Conservation (phyloP, 768 basidiomycete species). For the Russula sp. region DNA sequence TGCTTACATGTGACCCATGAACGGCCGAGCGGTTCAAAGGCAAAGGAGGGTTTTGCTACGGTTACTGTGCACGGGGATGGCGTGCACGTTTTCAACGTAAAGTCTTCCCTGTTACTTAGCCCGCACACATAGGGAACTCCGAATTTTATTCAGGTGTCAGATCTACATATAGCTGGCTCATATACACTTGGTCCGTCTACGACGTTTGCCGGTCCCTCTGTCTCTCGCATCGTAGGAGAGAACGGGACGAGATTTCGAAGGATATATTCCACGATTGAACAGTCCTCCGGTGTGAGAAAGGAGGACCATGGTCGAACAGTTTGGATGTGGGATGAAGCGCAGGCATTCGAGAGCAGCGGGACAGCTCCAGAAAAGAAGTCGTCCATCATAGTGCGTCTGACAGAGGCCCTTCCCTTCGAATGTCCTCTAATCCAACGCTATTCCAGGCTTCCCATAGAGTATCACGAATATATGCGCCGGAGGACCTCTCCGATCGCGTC, state of each 20-base stretch:
- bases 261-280: conserved; percentile 18
- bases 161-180: conserved; percentile 17
- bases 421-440: neutral
- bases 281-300: neutral
- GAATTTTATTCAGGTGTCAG: conserved; percentile 11
- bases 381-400: conserved; percentile 35
- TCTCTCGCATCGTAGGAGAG: conserved; percentile 12
- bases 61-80: conserved; percentile 70
- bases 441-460: conserved; percentile 42
- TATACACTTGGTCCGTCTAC: conserved; percentile 24
- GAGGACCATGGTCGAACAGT: conserved; percentile 20
- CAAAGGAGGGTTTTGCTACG: conserved; percentile 52
- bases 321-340: conserved; percentile 24
- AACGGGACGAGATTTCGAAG: conserved; percentile 16
- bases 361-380: conserved; percentile 39
- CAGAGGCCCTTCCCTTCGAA: conserved; percentile 9
- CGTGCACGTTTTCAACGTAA: conserved; percentile 67
- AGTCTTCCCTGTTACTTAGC: conserved; percentile 24
- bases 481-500: conserved; percentile 27
- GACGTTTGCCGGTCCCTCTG: conserved; percentile 23
- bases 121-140: neutral
- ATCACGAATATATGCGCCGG: conserved; percentile 34
- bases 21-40: conserved; percentile 27
- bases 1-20: conserved; percentile 34
- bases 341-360: conserved; percentile 31